Percentiles rank a stretch among this genome's conserved stretches.
phyloP scores from a whole-genome alignment of 2,329 filamentous ascomycete species.

The Neopestalotiopsis sp. region DNA sequence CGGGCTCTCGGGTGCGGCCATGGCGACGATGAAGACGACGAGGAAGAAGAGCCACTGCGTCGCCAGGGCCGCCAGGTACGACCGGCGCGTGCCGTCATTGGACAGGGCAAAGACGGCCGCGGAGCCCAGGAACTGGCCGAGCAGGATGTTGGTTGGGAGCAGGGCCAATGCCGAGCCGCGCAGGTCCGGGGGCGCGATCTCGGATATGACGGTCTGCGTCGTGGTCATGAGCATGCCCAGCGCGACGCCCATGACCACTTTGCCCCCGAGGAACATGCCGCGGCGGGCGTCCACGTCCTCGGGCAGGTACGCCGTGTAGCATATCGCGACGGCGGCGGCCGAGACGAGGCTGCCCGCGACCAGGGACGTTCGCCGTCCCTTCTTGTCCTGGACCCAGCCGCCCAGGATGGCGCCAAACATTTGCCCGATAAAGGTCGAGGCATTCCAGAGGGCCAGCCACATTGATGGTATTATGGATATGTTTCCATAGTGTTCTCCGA shows the following conservation, averaged over 20 bases:
- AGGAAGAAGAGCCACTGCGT: constrained; percentile 51
- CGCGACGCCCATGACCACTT: constrained; percentile 50
- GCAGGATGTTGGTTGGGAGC: constrained; percentile 53
- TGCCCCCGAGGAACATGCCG: constrained; percentile 48
- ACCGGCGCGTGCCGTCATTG: constrained; percentile 27
- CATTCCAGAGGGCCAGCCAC: constrained; percentile 52
- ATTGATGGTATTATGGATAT: constrained; percentile 43
- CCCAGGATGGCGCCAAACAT: constrained; percentile 26
- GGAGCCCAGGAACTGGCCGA: constrained; percentile 54
- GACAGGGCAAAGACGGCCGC: constrained; percentile 44
- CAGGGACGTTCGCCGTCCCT: constrained; percentile 44
- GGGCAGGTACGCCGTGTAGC: constrained; percentile 39
- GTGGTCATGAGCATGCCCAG: constrained; percentile 51
- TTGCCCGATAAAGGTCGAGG: constrained; percentile 32
- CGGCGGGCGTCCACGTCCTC: constrained; percentile 26
- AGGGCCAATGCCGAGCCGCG: constrained; percentile 54
- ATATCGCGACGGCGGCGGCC: constrained; percentile 41
- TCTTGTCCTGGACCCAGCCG: constrained; percentile 46
- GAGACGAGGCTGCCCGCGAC: constrained; percentile 42
- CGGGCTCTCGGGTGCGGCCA: constrained; percentile 57
- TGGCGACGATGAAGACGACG: constrained; percentile 46
- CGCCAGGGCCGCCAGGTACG: constrained; percentile 47
- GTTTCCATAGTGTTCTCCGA: background rate
- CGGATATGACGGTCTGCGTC: constrained; percentile 55
- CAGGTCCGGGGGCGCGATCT: constrained; percentile 51